Evolutionary conservation across 352 stramenopile genomes (phyloP).

Genomic region (Phytophthora vignae): DNA sequence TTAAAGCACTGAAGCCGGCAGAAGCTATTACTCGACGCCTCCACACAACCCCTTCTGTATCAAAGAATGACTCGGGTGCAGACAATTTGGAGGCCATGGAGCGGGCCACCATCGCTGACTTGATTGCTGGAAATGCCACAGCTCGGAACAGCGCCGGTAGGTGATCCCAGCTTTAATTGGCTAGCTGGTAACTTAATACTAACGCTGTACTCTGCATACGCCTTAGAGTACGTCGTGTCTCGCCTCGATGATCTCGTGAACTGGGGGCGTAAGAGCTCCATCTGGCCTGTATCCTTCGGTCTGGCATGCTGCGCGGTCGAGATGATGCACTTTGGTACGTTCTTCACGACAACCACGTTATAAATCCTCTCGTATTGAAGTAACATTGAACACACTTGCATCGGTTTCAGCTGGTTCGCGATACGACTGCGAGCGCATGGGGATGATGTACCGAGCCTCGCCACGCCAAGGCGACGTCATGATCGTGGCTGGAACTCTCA

Average conservation of each 20-base stretch:
- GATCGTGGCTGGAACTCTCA: constrained; percentile 98
- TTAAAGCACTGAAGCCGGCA: too few species aligned
- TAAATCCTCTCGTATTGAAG: background rate
- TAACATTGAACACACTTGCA: background rate
- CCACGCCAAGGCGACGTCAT: constrained; percentile 97
- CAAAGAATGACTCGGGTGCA: background rate
- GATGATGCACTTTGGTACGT: constrained; percentile 4
- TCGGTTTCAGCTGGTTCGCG: constrained; percentile 57
- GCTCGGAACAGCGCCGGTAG: constrained; percentile 61
- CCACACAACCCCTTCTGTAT: background rate
- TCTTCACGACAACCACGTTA: background rate
- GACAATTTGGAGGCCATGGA: constrained; percentile 7
- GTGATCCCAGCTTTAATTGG: background rate
- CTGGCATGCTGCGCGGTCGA: constrained; percentile 99
- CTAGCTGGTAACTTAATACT: constrained; percentile 37
- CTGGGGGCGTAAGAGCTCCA: constrained; percentile 94
- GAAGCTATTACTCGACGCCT: background rate
- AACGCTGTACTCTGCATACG: background rate
- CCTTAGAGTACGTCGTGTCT: constrained; percentile 95
- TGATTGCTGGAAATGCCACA: constrained; percentile 59
- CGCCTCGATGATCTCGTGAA: constrained; percentile 99
- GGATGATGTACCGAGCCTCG: constrained; percentile 97
- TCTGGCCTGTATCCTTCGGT: constrained; percentile 99
- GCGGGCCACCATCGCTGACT: constrained; percentile 60
- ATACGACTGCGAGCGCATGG: constrained; percentile 98